Evolutionary conservation across 139 green algal genomes (phyloP).

Genomic region (Volvox reticuliferus): DNA sequence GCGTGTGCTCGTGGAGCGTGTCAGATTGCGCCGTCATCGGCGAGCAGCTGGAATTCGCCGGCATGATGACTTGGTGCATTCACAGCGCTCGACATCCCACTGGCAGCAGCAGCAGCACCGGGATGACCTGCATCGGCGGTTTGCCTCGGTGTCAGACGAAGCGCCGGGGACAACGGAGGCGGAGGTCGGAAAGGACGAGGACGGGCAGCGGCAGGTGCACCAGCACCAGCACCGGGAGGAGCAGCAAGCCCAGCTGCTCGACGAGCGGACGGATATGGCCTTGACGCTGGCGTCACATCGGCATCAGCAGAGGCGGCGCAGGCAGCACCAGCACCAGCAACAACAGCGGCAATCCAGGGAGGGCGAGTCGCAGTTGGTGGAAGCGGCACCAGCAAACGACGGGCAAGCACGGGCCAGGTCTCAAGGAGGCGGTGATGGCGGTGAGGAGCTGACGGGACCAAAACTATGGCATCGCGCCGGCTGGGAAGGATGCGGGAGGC

Average conservation of each 20-base stretch:
- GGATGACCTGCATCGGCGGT: not conserved
- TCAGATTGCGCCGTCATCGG: not conserved
- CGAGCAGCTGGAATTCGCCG: not conserved
- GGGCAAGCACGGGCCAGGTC: no score
- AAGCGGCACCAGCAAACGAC: no score
- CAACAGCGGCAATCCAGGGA: not conserved
- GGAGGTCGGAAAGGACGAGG: not conserved
- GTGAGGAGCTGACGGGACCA: no score
- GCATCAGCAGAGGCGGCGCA: conserved; percentile 1
- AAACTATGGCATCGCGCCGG: no score
- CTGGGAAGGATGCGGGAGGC: no score
- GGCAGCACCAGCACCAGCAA: conserved; percentile 5
- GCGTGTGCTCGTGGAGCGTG: conserved; percentile 5
- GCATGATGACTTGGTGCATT: not conserved
- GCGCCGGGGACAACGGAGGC: no score
- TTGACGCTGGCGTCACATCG: not conserved
- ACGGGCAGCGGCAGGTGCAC: not conserved
- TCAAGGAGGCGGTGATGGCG: no score
- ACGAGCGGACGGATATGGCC: not conserved
- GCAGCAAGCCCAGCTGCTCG: not conserved
- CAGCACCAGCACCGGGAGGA: conserved; percentile 7
- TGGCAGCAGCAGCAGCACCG: not conserved
- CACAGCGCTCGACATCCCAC: not conserved
- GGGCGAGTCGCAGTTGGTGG: no score
- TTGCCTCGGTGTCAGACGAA: not conserved